Evolutionary conservation across 331 rosid genomes (phyloP), one percentile per base, ranked within the genome.

Genomic region (Spiraea crenata): DNA sequence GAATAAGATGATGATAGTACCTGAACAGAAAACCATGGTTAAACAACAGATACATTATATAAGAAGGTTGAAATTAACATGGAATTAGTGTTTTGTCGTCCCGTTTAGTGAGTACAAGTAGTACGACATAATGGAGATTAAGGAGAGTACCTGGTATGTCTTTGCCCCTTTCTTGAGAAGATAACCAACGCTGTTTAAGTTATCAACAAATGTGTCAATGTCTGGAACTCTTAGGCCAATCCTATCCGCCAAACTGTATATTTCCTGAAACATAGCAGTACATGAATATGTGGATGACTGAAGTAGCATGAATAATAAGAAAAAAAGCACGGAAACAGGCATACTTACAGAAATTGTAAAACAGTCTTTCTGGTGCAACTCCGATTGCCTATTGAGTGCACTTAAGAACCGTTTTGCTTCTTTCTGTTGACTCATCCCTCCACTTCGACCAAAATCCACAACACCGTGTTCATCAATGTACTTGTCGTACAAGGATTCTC

Each of bases 341-440:
- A 7, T 6, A 67, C 92, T 2, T 80, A 87, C 97, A 31, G 97
- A 86, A 74, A 89, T 84, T 46, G 97, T 84, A 72, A 91, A 93
- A 62, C 82, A 82, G 64, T 91, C 97, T 83, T 91, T 91, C 86
- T 91, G 95, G 58, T 83, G 90, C 76, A 86, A 78, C 79, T 95
- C 99, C 20, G 99, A 91, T 73, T 89, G 95, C 83, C 89, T 89
- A 76, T 91, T 91, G 67, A 93, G 99, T 61, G 96, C 96, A 76
- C 92, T 86, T 63, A 91, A 75, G 82, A 91, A 95, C 78, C 96
- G 84, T 72, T 95, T 95, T 52, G 96, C 97, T 76, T 91, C 99
- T 82, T 95, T 95, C 77, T 89, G 99, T 81, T 85, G 96, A 81
- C 99, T 93, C 97, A 93, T 93, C 37, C 99, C 99, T 57, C 99